Evolutionary conservation across 2,329 filamentous ascomycete species (phyloP).

Genomic region (Pseudopithomyces chartarum): DNA sequence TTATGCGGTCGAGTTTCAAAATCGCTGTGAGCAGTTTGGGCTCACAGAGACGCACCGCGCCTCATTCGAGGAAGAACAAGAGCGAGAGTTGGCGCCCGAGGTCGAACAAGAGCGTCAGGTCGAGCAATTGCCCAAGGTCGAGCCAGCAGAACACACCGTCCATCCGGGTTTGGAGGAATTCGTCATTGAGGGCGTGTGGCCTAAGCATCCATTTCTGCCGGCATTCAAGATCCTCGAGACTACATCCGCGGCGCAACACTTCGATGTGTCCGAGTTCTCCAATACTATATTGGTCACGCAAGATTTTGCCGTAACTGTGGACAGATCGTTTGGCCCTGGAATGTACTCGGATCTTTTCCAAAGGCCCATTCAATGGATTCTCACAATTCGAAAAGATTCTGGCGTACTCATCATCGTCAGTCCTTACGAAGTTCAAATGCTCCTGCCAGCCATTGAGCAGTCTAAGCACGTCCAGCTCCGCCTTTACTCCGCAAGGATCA

Average conservation of each 20-base stretch:
- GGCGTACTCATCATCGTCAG: constrained; percentile 54
- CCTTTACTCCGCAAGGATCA: constrained; percentile 58
- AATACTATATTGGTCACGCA: constrained; percentile 52
- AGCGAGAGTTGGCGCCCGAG: constrained; percentile 69
- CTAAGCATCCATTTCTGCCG: constrained; percentile 39
- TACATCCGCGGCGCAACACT: constrained; percentile 48
- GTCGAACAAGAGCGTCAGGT: constrained; percentile 64
- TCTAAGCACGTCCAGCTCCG: constrained; percentile 51
- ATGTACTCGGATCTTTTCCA: constrained; percentile 55
- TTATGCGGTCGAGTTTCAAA: too few species aligned
- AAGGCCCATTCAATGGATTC: constrained; percentile 60
- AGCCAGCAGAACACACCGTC: constrained; percentile 49
- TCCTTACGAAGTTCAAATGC: constrained; percentile 62
- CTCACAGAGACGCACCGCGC: constrained; percentile 48
- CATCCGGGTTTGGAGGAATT: constrained; percentile 53
- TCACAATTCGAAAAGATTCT: constrained; percentile 19
- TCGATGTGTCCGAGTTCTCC: constrained; percentile 41
- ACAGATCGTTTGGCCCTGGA: not conserved
- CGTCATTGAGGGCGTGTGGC: constrained; percentile 43
- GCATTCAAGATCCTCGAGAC: constrained; percentile 53
- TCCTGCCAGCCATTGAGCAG: constrained; percentile 50
- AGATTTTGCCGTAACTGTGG: constrained; percentile 59
- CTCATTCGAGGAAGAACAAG: constrained; percentile 74
- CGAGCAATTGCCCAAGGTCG: constrained; percentile 52
- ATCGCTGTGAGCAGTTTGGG: constrained; percentile 29